These are phyloP conservation scores for Penicillium decumbens DNA, from an alignment of 2,329 filamentous ascomycete genomes.

Conservation along the genomic window DNA sequence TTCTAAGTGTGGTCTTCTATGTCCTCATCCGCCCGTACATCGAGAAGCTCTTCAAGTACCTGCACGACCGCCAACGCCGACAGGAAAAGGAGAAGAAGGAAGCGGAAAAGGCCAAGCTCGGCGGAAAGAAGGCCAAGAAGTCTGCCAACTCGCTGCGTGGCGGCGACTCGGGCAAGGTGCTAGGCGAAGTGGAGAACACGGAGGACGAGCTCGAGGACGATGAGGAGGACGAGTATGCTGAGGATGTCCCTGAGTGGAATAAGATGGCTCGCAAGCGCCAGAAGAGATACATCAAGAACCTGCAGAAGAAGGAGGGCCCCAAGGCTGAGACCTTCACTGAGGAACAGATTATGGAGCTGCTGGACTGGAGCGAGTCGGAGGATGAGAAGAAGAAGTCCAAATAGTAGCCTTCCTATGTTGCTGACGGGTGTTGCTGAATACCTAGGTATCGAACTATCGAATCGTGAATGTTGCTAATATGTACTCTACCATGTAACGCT, in stretches of 20 bases:
- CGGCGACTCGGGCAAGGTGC: conserved; percentile 50
- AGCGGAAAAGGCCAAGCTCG: conserved; percentile 46
- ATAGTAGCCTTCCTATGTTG: background rate
- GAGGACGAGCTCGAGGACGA: conserved; percentile 48
- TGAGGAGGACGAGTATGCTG: conserved; percentile 38
- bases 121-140: conserved; percentile 49
- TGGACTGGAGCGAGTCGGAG: conserved; percentile 51
- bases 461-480: conserved; percentile 1
- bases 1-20: conserved; percentile 69
- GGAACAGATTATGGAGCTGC: conserved; percentile 69
- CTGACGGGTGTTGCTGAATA: background rate
- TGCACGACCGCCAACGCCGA: conserved; percentile 39
- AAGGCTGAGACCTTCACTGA: conserved; percentile 63
- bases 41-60: conserved; percentile 60
- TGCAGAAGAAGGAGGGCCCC: conserved; percentile 61
- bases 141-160: conserved; percentile 63
- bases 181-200: conserved; percentile 34
- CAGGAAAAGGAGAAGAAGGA: conserved; percentile 56
- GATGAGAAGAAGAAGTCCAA: conserved; percentile 25
- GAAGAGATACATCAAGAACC: conserved; percentile 60
- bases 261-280: conserved; percentile 66
- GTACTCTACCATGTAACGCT: background rate
- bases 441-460: background rate
- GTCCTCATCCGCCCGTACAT: conserved; percentile 69
- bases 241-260: conserved; percentile 57